Conservation (phyloP, 1,284 basidiomycete genomes). For the Malassezia dermatis region DNA sequence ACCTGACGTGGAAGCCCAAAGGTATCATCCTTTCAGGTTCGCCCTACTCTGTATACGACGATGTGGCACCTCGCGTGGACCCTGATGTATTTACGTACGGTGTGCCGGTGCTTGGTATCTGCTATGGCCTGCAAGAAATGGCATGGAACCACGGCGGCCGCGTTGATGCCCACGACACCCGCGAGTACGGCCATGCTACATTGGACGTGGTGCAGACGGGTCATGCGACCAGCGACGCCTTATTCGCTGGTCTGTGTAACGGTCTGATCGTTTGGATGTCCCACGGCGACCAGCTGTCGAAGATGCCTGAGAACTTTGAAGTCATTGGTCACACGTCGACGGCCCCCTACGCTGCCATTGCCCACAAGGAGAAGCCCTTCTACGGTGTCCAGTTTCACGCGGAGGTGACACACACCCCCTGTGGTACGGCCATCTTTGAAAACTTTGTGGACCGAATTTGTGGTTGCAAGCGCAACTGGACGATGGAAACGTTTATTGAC, state of each 20-base stretch:
- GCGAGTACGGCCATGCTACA: conserved; percentile 88
- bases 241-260: conserved; percentile 74
- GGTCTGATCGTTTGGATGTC: conserved; percentile 96
- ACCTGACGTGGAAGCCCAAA: conserved; percentile 87
- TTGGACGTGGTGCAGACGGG: conserved; percentile 66
- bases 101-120: conserved; percentile 89
- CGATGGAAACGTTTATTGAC: conserved; percentile 97
- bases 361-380: conserved; percentile 76
- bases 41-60: conserved; percentile 93
- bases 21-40: conserved; percentile 97
- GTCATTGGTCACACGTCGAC: conserved; percentile 76
- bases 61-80: conserved; percentile 85
- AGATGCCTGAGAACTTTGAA: conserved; percentile 71
- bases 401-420: conserved; percentile 88
- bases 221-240: conserved; percentile 55
- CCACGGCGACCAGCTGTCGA: conserved; percentile 86
- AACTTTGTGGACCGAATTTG: conserved; percentile 76
- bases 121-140: conserved; percentile 98
- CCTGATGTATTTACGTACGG: conserved; percentile 83
- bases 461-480: conserved; percentile 74
- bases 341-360: conserved; percentile 86
- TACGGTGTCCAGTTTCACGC: conserved; percentile 99
- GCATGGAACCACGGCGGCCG: conserved; percentile 78
- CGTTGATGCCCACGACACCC: conserved; percentile 76
- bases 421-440: conserved; percentile 81